phyloP scores from a whole-genome alignment of 2,329 filamentous ascomycete species.

The Xylaria sp. region DNA sequence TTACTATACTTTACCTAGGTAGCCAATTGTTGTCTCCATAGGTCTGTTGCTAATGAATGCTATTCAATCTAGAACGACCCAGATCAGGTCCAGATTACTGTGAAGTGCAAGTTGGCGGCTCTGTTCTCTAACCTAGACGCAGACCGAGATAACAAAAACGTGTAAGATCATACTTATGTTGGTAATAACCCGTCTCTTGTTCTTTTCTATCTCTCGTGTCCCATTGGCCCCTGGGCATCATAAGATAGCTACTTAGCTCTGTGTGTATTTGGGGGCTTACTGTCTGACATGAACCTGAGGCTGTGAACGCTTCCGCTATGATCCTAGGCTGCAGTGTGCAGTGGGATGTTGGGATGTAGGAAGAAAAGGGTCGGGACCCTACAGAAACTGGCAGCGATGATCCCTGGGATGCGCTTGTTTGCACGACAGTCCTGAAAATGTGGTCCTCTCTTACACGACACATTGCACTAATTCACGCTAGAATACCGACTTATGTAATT shows the following conservation, averaged over 20 bases:
- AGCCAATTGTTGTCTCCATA: no score
- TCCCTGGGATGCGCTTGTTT: slow-evolving; percentile 18
- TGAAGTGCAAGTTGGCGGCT: slow-evolving; percentile 14
- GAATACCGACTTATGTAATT: background rate
- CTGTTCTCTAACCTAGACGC: background rate
- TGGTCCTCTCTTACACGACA: background rate
- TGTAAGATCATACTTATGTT: no score
- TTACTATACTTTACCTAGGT: no score
- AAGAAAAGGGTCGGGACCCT: slow-evolving; percentile 2
- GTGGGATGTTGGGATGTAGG: background rate
- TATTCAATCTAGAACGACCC: background rate
- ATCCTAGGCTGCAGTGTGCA: background rate
- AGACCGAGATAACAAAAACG: background rate
- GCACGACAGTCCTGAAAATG: background rate
- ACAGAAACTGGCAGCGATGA: slow-evolving; percentile 11
- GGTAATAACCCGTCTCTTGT: background rate
- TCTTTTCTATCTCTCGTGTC: background rate
- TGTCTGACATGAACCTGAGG: background rate
- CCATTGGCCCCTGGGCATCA: background rate
- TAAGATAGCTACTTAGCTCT: background rate
- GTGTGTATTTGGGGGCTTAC: background rate
- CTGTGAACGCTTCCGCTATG: slow-evolving; percentile 5
- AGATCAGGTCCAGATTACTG: slow-evolving; percentile 22
- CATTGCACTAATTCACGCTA: background rate
- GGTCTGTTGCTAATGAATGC: slow-evolving; percentile 10